Percentiles rank a stretch among this genome's conserved stretches.
phyloP scores from a whole-genome alignment of 2,329 filamentous ascomycete genomes.

The Ramichloridium luteum region DNA sequence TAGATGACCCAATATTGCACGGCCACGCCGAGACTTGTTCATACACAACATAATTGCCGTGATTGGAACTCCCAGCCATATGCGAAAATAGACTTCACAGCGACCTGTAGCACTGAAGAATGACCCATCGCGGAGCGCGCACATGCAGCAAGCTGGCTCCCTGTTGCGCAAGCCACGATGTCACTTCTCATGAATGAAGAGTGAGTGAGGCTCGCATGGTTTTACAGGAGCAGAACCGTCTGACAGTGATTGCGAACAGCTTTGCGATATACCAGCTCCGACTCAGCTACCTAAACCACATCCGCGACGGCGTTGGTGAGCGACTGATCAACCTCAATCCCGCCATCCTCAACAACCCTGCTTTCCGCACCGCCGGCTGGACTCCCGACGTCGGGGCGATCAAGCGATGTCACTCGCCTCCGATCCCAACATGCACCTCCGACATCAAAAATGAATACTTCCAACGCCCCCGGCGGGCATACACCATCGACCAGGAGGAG shows the following conservation, averaged over 20 bases:
- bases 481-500: slow-evolving; percentile 13
- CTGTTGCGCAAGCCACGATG: slow-evolving; percentile 18
- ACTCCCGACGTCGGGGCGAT: slow-evolving; percentile 59
- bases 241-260: slow-evolving; percentile 31
- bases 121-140: too few relatives aligned
- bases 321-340: slow-evolving; percentile 72
- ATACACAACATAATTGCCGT: too few relatives aligned
- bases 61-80: too few relatives aligned
- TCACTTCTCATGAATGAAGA: slow-evolving; percentile 29
- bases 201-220: too few relatives aligned
- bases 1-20: too few relatives aligned
- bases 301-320: slow-evolving; percentile 75
- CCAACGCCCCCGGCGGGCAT: slow-evolving; percentile 40
- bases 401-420: slow-evolving; percentile 74
- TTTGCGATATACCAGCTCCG: slow-evolving; percentile 74
- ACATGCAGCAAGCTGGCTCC: too few relatives aligned
- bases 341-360: slow-evolving; percentile 62
- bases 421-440: slow-evolving; percentile 63
- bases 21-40: too few relatives aligned
- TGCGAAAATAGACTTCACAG: too few relatives aligned
- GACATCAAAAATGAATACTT: slow-evolving; percentile 53
- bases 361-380: slow-evolving; percentile 77
- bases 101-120: too few relatives aligned
- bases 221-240: too few relatives aligned
- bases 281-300: slow-evolving; percentile 64